Conservation (phyloP, 352 stramenopile species). For the Phytophthora melonis region DNA sequence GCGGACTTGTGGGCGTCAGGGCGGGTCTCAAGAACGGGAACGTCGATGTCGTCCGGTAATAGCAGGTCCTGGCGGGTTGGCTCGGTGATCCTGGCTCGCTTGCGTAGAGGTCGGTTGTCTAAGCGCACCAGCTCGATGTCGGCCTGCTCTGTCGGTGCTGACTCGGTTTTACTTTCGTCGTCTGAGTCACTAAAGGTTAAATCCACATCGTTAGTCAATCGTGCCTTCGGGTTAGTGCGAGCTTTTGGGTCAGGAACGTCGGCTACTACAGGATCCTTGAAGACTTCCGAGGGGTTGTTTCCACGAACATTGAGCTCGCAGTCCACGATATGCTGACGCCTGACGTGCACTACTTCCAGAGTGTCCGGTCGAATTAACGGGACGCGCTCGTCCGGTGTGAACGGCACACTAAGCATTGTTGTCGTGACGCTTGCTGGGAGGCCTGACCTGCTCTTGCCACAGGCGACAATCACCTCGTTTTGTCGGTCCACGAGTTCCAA, state of each 20-base stretch:
- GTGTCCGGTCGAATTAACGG: slow-evolving; percentile 12
- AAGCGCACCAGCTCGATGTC: background rate
- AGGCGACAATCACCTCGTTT: background rate
- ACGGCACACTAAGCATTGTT: slow-evolving; percentile 7
- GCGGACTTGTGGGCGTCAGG: background rate
- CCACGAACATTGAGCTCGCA: background rate
- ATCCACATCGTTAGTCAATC: background rate
- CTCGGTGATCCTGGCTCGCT: background rate
- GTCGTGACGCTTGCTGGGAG: background rate
- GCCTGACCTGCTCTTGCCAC: slow-evolving; percentile 13
- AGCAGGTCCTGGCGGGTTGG: background rate
- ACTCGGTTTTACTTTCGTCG: background rate
- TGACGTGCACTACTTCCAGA: background rate
- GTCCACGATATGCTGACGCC: slow-evolving; percentile 13
- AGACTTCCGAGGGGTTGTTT: background rate
- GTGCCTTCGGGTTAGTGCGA: background rate
- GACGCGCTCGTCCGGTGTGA: background rate
- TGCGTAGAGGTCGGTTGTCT: slow-evolving; percentile 1
- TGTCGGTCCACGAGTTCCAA: slow-evolving; percentile 12
- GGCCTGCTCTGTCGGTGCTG: background rate
- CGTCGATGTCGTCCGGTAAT: background rate
- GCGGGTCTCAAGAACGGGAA: background rate
- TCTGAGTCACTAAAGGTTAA: slow-evolving; percentile 21
- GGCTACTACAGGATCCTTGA: background rate
- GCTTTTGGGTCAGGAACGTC: background rate